Conservation (phyloP, 2,329 filamentous ascomycete species). For the Cryphonectria carpinicola region DNA sequence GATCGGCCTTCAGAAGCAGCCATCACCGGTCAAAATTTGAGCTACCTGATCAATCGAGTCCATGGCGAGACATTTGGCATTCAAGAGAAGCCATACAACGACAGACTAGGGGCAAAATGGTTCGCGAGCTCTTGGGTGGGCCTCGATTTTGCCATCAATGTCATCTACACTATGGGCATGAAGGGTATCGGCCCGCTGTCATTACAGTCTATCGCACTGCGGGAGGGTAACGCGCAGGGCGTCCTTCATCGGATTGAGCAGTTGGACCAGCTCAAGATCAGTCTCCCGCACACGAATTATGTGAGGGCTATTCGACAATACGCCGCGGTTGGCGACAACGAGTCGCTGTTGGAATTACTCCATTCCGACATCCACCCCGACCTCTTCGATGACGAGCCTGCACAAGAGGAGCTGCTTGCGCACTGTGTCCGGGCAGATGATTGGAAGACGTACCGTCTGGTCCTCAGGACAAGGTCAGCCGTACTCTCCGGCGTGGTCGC, state of each 20-base stretch:
- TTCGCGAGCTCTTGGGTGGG: constrained; percentile 76
- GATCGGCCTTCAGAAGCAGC: constrained; percentile 18
- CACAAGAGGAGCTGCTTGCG: constrained; percentile 45
- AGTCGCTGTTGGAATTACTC: constrained; percentile 50
- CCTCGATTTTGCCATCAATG: constrained; percentile 71
- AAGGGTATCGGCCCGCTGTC: constrained; percentile 74
- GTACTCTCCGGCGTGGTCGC: constrained; percentile 37
- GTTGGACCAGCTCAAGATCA: constrained; percentile 65
- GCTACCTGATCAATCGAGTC: constrained; percentile 43
- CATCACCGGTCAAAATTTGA: constrained; percentile 32
- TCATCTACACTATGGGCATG: constrained; percentile 72
- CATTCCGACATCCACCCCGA: constrained; percentile 58
- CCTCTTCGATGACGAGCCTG: constrained; percentile 53
- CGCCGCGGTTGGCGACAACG: constrained; percentile 58
- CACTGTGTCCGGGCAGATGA: constrained; percentile 43
- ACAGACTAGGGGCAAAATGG: constrained; percentile 75
- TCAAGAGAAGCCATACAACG: constrained; percentile 58
- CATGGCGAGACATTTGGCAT: constrained; percentile 46
- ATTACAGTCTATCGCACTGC: constrained; percentile 74
- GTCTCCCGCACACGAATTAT: constrained; percentile 66
- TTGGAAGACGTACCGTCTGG: constrained; percentile 46
- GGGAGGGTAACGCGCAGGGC: constrained; percentile 59
- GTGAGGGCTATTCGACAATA: constrained; percentile 67
- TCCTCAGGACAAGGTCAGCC: constrained; percentile 49
- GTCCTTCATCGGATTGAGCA: constrained; percentile 63